Conservation (phyloP, 2,329 filamentous ascomycete genomes). For the Lecanicillium sp. region DNA sequence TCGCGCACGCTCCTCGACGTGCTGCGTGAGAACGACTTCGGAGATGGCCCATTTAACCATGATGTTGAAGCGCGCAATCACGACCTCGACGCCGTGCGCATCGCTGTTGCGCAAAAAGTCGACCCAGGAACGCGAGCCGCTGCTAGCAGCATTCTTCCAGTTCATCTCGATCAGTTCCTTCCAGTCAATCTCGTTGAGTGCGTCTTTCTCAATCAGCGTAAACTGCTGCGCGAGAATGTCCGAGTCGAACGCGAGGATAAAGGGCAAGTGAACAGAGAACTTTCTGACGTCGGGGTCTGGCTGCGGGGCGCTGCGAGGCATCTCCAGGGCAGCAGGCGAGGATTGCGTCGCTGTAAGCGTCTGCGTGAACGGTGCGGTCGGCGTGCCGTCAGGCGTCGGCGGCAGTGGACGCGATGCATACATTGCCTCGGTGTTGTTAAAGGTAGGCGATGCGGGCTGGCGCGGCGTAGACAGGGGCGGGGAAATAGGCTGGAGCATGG, state of each 20-base stretch:
- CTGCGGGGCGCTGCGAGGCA: slow-evolving; percentile 30
- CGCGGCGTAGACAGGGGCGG: slow-evolving; percentile 12
- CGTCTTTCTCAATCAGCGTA: slow-evolving; percentile 80
- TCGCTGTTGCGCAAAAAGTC: slow-evolving; percentile 69
- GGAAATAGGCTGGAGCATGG: slow-evolving; percentile 8
- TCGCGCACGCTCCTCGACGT: slow-evolving; percentile 64
- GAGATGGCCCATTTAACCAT: slow-evolving; percentile 85
- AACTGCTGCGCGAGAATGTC: slow-evolving; percentile 76
- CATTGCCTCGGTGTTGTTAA: slow-evolving; percentile 7
- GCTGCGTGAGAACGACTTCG: slow-evolving; percentile 68
- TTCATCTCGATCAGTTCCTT: slow-evolving; percentile 78
- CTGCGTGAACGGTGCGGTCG: slow-evolving; percentile 34
- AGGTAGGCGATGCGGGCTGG: slow-evolving; percentile 2
- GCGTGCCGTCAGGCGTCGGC: slow-evolving; percentile 45
- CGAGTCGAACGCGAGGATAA: slow-evolving; percentile 75
- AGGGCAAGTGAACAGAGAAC: slow-evolving; percentile 62
- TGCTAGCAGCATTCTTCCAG: slow-evolving; percentile 65
- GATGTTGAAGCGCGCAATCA: slow-evolving; percentile 80
- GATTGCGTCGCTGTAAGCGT: slow-evolving; percentile 10
- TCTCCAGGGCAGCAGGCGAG: slow-evolving; percentile 19
- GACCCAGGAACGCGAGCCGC: slow-evolving; percentile 69
- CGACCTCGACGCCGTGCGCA: slow-evolving; percentile 71
- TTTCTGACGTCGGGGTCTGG: slow-evolving; percentile 28
- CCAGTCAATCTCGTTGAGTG: slow-evolving; percentile 81
- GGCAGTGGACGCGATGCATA: slow-evolving; percentile 35